Evolutionary conservation across 345 rosid species (phyloP).

Genomic region (Dimocarpus longan): DNA sequence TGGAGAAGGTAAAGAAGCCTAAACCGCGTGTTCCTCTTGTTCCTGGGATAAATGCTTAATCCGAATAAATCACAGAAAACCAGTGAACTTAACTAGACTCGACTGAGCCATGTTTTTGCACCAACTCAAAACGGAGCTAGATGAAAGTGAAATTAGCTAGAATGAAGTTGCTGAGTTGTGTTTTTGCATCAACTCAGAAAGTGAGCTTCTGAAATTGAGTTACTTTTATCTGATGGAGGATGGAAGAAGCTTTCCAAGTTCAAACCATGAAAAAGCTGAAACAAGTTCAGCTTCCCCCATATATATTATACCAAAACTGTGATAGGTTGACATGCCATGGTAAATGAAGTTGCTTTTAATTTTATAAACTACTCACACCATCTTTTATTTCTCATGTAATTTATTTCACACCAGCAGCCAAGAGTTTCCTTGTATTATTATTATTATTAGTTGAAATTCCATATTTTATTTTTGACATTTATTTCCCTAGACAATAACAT

Average conservation of each 20-base stretch:
- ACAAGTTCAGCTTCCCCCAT: background rate
- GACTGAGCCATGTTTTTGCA: background rate
- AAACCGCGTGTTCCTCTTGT: conserved; percentile 60
- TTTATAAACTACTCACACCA: no score
- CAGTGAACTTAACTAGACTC: background rate
- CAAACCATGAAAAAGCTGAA: background rate
- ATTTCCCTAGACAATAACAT: no score
- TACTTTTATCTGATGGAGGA: background rate
- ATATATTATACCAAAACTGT: background rate
- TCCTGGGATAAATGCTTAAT: conserved; percentile 71
- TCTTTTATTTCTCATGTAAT: no score
- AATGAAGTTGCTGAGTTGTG: background rate
- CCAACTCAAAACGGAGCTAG: background rate
- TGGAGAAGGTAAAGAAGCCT: conserved; percentile 64
- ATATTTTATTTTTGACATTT: no score
- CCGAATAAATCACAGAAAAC: background rate
- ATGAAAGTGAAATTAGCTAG: background rate
- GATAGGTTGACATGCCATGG: background rate
- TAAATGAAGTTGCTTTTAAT: background rate
- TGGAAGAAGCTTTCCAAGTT: background rate
- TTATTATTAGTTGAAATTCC: no score
- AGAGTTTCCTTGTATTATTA: no score
- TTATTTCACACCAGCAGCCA: no score
- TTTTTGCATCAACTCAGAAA: background rate
- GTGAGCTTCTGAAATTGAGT: background rate